These are phyloP conservation scores for Oenanthe javanica DNA, from an alignment of 140 eudicot species.

Conservation along the genomic window DNA sequence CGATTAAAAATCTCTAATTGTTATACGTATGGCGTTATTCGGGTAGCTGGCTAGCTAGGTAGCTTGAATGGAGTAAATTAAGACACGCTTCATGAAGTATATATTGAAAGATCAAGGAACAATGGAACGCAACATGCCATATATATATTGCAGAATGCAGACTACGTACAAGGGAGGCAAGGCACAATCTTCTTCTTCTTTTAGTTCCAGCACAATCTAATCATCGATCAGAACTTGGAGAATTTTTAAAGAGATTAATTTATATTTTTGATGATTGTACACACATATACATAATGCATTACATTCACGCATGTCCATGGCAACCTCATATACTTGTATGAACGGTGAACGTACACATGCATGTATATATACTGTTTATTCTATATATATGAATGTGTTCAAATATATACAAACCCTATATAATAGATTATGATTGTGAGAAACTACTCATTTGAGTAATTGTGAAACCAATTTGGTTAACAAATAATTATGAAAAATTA, in stretches of 20 bases:
- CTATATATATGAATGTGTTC: no score
- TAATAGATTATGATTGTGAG: no score
- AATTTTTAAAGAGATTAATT: background rate
- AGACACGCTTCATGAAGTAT: background rate
- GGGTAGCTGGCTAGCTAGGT: no score
- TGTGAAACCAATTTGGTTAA: no score
- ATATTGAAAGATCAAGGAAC: background rate
- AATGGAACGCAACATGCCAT: background rate
- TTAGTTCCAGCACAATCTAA: constrained; percentile 24
- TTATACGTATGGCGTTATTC: no score
- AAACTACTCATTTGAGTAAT: no score
- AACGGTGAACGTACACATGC: no score
- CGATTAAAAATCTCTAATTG: no score
- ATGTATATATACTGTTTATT: no score
- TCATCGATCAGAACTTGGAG: constrained; percentile 3
- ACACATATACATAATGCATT: background rate
- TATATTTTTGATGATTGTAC: constrained; percentile 14
- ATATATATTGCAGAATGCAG: constrained; percentile 8
- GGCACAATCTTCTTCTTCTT: constrained; percentile 19
- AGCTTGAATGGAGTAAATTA: background rate
- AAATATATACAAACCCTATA: no score
- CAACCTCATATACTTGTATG: no score
- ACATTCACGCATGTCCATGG: background rate
- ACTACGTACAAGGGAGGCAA: constrained; percentile 21
- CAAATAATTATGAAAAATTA: no score